These are phyloP conservation scores for Aspergillus incahuasiensis DNA, from an alignment of 495 filamentous ascomycete species.

Conservation along the genomic window DNA sequence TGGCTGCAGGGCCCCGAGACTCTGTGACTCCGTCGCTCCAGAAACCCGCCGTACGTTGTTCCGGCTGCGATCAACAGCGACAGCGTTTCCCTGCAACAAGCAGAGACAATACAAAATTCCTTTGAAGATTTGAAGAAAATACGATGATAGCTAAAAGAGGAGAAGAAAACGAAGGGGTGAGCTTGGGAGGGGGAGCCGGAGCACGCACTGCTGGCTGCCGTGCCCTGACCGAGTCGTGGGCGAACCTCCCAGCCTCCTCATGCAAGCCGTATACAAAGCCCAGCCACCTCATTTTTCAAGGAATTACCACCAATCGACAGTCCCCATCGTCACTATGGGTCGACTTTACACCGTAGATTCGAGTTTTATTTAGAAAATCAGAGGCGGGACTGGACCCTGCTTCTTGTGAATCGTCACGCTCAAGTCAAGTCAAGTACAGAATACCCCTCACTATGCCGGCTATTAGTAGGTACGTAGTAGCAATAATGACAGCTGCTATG, in stretches of 20 bases:
- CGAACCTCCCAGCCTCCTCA: conserved; percentile 33
- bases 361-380: conserved; percentile 2
- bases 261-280: conserved; percentile 21
- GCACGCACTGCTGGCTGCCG: not conserved
- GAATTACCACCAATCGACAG: conserved; percentile 17
- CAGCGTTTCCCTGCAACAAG: not conserved
- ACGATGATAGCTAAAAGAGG: not conserved
- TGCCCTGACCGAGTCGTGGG: not conserved
- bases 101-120: conserved; percentile 6
- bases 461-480: not conserved
- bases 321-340: not conserved
- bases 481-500: not conserved
- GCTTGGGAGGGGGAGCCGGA: not conserved
- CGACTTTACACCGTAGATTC: not conserved
- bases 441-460: not conserved
- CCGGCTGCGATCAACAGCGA: conserved; percentile 3
- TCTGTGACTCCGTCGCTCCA: not conserved
- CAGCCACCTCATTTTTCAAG: conserved; percentile 43
- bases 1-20: conserved; percentile 8
- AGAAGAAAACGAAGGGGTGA: conserved; percentile 1
- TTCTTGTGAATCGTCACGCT: not conserved
- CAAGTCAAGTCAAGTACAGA: not conserved
- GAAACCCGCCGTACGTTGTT: not conserved
- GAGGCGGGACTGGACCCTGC: conserved; percentile 28
- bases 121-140: not conserved